Evolutionary conservation across 805 yeast genomes (phyloP), one percentile per base, ranked within the genome.

Genomic region (Metschnikowia similis): DNA sequence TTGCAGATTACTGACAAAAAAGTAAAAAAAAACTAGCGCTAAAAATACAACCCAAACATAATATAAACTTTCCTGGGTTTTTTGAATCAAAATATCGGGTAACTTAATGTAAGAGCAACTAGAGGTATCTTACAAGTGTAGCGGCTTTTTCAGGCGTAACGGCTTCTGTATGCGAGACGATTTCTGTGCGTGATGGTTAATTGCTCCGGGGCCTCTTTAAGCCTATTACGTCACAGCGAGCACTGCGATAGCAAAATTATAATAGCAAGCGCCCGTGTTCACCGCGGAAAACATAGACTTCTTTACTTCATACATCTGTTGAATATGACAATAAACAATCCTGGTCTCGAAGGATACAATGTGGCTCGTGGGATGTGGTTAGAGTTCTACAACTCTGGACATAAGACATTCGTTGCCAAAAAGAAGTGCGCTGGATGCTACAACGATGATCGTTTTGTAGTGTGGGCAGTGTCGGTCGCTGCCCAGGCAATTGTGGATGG

Each of bases 401-500:
- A 69, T 46, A 61, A 62, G 17, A 67, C 72, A 9, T 76, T 72
- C 51, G 63, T 71, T 48, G 77, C 79, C 6, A 71, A 67, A 16
- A 43, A 53, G 16, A 53, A 56, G 49, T 56, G 63, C 26, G 71
- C 66, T 46, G 82, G 83, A 13, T 69, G 74, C 51, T 71, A 71
- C 59, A 74, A 76, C 47, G 75, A 79, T 36, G 79, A 80, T 41
- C 74, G 72, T 44, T 81, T 81, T 61, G 81, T 81, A 32, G 78
- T 83, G n/a, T 84, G 89, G 88, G 81, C 87, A 0, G 80, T 82
- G 7, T 74, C 87, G 0, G 83, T 84, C 28, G 84, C 81, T 1
- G 76, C 77, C 0, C 90, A 84, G 61, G 83, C 89, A 0, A 71
- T 84, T 46, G 82, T 82, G 1, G 90, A 84, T 59, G 87, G 84